Evolutionary conservation across 2,329 filamentous ascomycete genomes (phyloP), one percentile per base, ranked within the genome.

Genomic region (Acephala macrosclerotiorum): DNA sequence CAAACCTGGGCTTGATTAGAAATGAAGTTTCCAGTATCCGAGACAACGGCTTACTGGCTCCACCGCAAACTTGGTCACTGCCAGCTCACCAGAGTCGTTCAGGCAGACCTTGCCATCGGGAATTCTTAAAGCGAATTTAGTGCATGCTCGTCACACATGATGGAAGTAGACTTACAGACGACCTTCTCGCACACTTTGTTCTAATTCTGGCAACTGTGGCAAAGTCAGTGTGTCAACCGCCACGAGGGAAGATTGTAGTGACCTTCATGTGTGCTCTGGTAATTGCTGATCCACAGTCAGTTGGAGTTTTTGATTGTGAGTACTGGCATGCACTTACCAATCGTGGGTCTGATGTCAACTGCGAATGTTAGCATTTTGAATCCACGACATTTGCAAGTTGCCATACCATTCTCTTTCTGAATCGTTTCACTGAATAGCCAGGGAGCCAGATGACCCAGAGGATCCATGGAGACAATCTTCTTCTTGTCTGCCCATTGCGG

Each of bases 381-480:
- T n/a, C 25, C 40, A n/a, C 14, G 22, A 29, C 16, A 60, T 18
- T 6, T 55, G 40, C 5, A 5, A 35, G 20, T 22, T 20, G 56
- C 74, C 78, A 63, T 78, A 87, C 87, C 81, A 72, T 93, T 88
- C 53, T 97, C 89, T 59, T 90, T 88, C 58, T 91, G 84, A 73
- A 96, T 94, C 55, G 87, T 85, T 68, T 95, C 89, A 70, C 91
- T 91, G 81, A 91, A 97, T 47, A 96, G 80, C 90, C 91, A 94
- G 9, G 93, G 92, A 9, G 91, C 87, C 66, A 97, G 82, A 80
- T 98, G 96, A 7, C 96, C 95, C 78, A 91, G 92, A 0, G 95
- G 95, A 76, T 98, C 96, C 93, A 99, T 97, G 20, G 95, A 93
- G 16, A 98, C 95, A 69, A 99, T 98, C 83, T 97, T 98, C 79